phyloP scores from a whole-genome alignment of 306 rosid species.

The Vachellia pachyceras region DNA sequence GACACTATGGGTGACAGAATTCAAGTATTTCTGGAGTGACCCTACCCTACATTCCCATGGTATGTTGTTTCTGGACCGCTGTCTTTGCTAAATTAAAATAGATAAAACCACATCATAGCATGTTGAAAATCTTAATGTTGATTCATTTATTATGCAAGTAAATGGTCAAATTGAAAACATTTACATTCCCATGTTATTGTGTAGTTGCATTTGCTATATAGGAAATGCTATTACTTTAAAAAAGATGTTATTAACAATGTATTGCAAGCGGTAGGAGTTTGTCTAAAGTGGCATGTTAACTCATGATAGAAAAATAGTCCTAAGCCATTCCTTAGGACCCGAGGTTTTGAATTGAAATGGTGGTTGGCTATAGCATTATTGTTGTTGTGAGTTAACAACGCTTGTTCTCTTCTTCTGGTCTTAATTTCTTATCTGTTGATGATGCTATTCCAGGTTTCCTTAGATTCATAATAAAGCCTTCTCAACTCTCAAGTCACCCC shows the following conservation, averaged over 20 bases:
- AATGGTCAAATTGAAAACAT: background rate
- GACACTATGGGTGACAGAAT: slow-evolving; percentile 89
- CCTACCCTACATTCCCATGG: slow-evolving; percentile 44
- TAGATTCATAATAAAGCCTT: slow-evolving; percentile 7
- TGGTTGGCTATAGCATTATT: background rate
- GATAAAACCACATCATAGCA: background rate
- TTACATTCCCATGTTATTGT: background rate
- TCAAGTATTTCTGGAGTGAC: slow-evolving; percentile 85
- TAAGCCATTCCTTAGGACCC: background rate
- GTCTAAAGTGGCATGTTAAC: background rate
- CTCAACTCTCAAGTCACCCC: slow-evolving; percentile 1
- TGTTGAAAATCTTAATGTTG: background rate
- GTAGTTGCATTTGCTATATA: background rate
- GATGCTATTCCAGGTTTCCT: slow-evolving; percentile 32
- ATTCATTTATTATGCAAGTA: background rate
- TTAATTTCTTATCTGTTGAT: slow-evolving; percentile 19
- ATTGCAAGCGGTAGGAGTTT: background rate
- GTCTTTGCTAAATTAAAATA: background rate
- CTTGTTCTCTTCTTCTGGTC: background rate
- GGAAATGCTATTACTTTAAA: background rate
- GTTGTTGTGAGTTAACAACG: background rate
- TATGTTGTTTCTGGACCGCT: slow-evolving; percentile 33
- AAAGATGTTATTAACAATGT: background rate
- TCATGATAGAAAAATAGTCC: background rate
- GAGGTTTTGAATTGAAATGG: background rate